Evolutionary conservation across 2,329 filamentous ascomycete genomes (phyloP), one percentile per base, ranked within the genome.

Genomic region (Aspergillus pseudoterreus): DNA sequence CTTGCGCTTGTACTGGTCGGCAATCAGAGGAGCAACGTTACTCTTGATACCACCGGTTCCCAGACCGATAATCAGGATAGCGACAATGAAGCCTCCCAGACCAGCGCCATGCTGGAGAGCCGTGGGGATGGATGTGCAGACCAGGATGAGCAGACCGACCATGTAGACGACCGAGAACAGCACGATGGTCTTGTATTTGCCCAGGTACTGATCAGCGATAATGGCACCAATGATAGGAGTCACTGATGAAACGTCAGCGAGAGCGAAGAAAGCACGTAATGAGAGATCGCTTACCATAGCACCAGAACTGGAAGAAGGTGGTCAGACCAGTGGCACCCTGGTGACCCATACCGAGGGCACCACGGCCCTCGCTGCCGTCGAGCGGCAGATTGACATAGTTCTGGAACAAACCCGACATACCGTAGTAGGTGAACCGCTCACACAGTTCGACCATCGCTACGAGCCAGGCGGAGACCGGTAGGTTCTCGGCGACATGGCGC

Each of bases 31-130:
- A 46, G 76, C 74, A 42, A 81, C 78, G 67, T 87, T 87, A 58
- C 82, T 81, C 73, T 88, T 88, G 74, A 88, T 86, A 53, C 83
- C 82, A 59, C 85, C 85, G 2, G 84, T 86, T 47, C 84, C 85
- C 11, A 87, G 65, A 53, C 84, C 85, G 54, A 87, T 84, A 55
- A 87, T 66, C 58, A 87, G 74, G 56, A 84, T 75, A 9, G 82
- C 73, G 12, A 76, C 69, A 44, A 82, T 71, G 61, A 84, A 78
- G n/a, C 78, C 79, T 45, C 73, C 77, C n/a, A 84, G 64, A 36
- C 78, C 76, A 24, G 73, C 73, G 38, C 79, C 75, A 49, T 76
- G 66, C 12, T 76, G 68, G 22, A 85, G 67, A 24, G 82, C 70
- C 2, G 57, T 53, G 0, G 82, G 82, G 1, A 82, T 71, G 1